phyloP scores from a whole-genome alignment of 169 alveolate genomes.

The Cystoisospora suis region DNA sequence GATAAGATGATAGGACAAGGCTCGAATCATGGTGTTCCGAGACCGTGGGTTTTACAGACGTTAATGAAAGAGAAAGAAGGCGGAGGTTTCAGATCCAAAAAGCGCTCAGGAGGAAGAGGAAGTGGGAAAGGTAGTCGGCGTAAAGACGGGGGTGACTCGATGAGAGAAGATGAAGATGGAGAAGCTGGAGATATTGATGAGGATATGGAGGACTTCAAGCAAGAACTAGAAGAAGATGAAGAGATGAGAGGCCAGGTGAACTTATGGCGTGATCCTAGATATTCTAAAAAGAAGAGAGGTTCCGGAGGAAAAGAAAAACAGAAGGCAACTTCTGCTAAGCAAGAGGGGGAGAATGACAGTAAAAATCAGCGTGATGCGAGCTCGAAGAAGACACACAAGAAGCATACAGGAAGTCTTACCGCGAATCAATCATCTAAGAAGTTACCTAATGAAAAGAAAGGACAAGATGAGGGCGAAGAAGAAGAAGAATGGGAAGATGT shows the following conservation, averaged over 20 bases:
- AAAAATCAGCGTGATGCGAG: neutral
- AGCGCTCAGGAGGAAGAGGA: neutral
- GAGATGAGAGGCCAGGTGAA: conserved; percentile 58
- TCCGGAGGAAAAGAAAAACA: neutral
- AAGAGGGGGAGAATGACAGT: neutral
- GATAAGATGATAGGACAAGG: neutral
- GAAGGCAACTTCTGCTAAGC: neutral
- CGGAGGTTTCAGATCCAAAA: neutral
- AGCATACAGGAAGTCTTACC: neutral
- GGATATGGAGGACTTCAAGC: conserved; percentile 62
- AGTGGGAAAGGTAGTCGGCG: neutral
- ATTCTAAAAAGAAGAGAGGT: neutral
- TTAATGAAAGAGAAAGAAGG: conserved; percentile 31
- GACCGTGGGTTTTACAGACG: conserved; percentile 45
- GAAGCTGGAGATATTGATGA: conserved; percentile 20
- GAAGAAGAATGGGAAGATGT: neutral
- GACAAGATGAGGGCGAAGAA: neutral
- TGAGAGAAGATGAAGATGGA: neutral
- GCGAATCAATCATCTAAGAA: no score
- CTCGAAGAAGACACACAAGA: neutral
- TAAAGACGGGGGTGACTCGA: conserved; percentile 12
- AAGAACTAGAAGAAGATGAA: conserved; percentile 61
- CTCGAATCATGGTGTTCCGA: neutral
- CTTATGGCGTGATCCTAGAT: conserved; percentile 58
- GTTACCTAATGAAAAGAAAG: neutral